Percentiles rank a stretch among this genome's conserved stretches.
Evolutionary conservation across 305 asterid genomes (phyloP).

Genomic region (Stenogyne calaminthoides): DNA sequence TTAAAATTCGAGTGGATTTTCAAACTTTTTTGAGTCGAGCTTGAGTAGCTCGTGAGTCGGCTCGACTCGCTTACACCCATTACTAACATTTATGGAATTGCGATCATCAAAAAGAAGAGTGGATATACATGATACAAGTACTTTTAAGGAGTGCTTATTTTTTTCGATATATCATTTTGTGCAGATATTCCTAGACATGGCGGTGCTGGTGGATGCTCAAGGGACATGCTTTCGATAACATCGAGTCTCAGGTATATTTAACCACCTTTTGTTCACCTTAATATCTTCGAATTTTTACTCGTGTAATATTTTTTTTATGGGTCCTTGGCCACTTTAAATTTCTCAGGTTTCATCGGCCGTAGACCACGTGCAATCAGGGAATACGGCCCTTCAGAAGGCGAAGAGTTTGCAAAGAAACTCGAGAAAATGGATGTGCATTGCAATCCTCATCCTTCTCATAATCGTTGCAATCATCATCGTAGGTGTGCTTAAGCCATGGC

Average conservation of each 20-base stretch:
- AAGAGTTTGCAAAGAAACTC: constrained; percentile 79
- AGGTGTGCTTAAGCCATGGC: constrained; percentile 89
- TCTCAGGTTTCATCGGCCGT: constrained; percentile 81
- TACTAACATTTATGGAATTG: background rate
- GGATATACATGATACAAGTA: background rate
- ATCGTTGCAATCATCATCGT: constrained; percentile 63
- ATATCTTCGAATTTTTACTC: background rate
- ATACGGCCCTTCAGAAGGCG: constrained; percentile 80
- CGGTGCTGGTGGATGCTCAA: constrained; percentile 65
- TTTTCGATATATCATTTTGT: background rate
- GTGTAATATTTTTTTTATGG: background rate
- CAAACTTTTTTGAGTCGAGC: no score
- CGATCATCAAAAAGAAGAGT: background rate
- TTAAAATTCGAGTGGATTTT: no score
- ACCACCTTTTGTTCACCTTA: background rate
- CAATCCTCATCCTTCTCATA: constrained; percentile 70
- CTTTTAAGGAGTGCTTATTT: background rate
- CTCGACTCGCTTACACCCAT: background rate
- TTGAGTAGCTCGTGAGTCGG: no score
- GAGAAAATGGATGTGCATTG: constrained; percentile 96
- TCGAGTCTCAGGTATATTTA: constrained; percentile 56
- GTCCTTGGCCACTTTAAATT: constrained; percentile 3
- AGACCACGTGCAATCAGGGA: constrained; percentile 88
- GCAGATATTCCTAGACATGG: constrained; percentile 67
- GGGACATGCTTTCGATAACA: constrained; percentile 64